These are phyloP conservation scores for Elongisporangium prolatum DNA, from an alignment of 352 stramenopile species.

Conservation along the genomic window DNA sequence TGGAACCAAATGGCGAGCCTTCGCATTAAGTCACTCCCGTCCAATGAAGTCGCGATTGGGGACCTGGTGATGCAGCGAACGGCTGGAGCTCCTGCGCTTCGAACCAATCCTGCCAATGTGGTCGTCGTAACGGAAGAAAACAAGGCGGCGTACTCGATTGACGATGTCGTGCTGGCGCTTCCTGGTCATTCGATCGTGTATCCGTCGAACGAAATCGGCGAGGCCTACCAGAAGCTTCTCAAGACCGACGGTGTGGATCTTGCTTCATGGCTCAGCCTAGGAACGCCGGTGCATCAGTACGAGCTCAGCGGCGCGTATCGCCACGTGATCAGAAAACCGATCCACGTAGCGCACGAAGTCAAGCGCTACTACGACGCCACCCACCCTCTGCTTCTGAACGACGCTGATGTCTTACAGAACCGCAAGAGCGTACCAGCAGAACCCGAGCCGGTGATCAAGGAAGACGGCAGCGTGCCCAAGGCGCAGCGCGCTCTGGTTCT, in stretches of 20 bases:
- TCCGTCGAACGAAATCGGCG: conserved; percentile 66
- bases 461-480: neutral
- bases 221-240: conserved; percentile 45
- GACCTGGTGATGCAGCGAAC: conserved; percentile 81
- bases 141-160: conserved; percentile 81
- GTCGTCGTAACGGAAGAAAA: conserved; percentile 82
- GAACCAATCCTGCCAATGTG: conserved; percentile 20
- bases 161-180: conserved; percentile 94
- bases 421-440: neutral
- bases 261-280: conserved; percentile 15
- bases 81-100: conserved; percentile 3
- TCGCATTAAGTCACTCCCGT: conserved; percentile 69
- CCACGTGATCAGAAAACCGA: conserved; percentile 87
- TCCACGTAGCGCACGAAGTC: conserved; percentile 79
- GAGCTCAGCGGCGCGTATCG: conserved; percentile 86
- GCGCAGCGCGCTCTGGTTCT: conserved; percentile 40
- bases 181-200: conserved; percentile 87
- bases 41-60: conserved; percentile 62
- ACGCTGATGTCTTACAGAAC: conserved; percentile 65
- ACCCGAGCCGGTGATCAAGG: conserved; percentile 5
- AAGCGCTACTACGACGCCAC: conserved; percentile 83
- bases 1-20: conserved; percentile 95
- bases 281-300: conserved; percentile 51
- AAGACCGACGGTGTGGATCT: conserved; percentile 57
- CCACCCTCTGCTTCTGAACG: conserved; percentile 88